phyloP scores from a whole-genome alignment of 2,329 filamentous ascomycete species.

The Elsinoe fawcettii region DNA sequence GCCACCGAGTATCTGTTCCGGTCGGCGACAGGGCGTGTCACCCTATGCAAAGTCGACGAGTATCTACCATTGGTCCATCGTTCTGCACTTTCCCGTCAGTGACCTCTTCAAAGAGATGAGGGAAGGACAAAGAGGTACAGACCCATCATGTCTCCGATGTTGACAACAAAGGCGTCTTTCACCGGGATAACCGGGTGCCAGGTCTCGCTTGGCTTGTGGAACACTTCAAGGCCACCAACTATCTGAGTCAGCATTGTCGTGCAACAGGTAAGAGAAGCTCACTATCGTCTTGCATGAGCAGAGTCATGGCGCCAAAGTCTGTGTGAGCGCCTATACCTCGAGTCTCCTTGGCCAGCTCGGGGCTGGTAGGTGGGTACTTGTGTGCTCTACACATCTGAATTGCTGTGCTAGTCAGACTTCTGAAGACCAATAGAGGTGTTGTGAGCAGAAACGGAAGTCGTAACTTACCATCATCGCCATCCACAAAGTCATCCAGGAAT shows the following conservation, averaged over 20 bases:
- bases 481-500: conserved; percentile 33
- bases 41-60: conserved; percentile 47
- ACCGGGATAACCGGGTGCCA: conserved; percentile 30
- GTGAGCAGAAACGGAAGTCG: neutral
- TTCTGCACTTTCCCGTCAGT: neutral
- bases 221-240: conserved; percentile 33
- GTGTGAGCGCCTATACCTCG: conserved; percentile 39
- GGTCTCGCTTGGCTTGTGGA: conserved; percentile 23
- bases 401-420: neutral
- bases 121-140: neutral
- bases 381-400: conserved; percentile 3
- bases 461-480: conserved; percentile 35
- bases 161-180: conserved; percentile 24
- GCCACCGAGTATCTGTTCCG: conserved; percentile 48
- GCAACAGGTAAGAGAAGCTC: neutral
- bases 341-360: conserved; percentile 31
- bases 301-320: conserved; percentile 37
- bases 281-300: conserved; percentile 35
- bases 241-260: neutral
- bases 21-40: conserved; percentile 43
- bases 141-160: conserved; percentile 17
- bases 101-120: neutral
- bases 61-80: conserved; percentile 47
- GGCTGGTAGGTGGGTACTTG: conserved; percentile 35
- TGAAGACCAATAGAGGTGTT: no score